A percentile compares a stretch with the other conserved stretches of the same genome.
phyloP scores from a whole-genome alignment of 2,329 filamentous ascomycete species.

The Harringtonia lauricola region DNA sequence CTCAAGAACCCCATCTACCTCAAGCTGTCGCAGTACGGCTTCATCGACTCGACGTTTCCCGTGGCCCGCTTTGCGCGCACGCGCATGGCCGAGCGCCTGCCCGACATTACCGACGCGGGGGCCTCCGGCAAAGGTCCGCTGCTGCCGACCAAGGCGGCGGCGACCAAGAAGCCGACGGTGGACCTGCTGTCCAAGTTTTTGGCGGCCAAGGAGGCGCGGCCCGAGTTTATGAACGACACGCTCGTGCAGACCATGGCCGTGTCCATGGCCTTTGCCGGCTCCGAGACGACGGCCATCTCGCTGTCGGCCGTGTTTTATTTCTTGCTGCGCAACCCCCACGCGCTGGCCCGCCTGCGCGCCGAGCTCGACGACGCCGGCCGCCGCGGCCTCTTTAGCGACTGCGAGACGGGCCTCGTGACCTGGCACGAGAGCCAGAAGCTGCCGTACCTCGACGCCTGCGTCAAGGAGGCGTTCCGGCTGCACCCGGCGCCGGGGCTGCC shows the following conservation, averaged over 20 bases:
- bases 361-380: conserved; percentile 52
- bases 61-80: conserved; percentile 61
- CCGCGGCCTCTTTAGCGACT: conserved; percentile 37
- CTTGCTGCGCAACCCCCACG: conserved; percentile 50
- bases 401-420: conserved; percentile 49
- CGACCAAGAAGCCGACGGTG: conserved; percentile 27
- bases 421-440: conserved; percentile 61
- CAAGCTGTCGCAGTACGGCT: conserved; percentile 53
- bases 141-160: conserved; percentile 25
- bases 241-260: conserved; percentile 61
- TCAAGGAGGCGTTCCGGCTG: conserved; percentile 68
- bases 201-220: conserved; percentile 53
- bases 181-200: conserved; percentile 66
- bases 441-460: conserved; percentile 64
- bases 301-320: conserved; percentile 64
- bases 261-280: conserved; percentile 65
- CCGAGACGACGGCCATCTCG: conserved; percentile 69
- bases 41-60: conserved; percentile 59
- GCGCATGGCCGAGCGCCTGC: conserved; percentile 54
- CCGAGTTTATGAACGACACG: conserved; percentile 60
- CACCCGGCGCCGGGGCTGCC: conserved; percentile 65
- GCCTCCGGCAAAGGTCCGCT: conserved; percentile 22
- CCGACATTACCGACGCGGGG: conserved; percentile 29
- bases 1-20: conserved; percentile 67
- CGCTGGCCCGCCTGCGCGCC: conserved; percentile 41